Conservation (phyloP, 1,284 basidiomycete genomes). For the Boletus subluridellus region DNA sequence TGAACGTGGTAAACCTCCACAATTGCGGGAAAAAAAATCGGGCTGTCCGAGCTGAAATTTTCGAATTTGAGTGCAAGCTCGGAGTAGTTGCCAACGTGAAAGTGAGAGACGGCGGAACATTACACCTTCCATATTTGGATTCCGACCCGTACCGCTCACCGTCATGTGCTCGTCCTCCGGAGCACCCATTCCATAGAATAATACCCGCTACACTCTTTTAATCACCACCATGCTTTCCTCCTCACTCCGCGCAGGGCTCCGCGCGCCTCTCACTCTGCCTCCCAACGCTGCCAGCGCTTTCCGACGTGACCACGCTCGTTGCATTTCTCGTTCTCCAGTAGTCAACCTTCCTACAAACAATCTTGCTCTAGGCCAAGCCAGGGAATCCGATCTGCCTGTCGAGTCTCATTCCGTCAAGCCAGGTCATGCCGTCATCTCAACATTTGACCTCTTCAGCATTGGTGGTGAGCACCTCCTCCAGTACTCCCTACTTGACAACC, state of each 20-base stretch:
- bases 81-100: too few species aligned
- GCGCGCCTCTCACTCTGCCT: background rate
- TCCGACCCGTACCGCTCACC: background rate
- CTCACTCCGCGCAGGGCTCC: constrained; percentile 4
- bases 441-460: constrained; percentile 92
- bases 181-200: background rate
- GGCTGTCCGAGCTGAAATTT: background rate
- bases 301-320: constrained; percentile 10
- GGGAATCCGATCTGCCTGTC: constrained; percentile 2
- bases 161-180: background rate
- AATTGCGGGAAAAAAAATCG: background rate
- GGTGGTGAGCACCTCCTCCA: constrained; percentile 54
- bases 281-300: background rate
- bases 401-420: constrained; percentile 30
- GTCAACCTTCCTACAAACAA: constrained; percentile 8
- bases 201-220: background rate
- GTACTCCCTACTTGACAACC: background rate
- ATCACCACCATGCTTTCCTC: constrained; percentile 1
- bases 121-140: constrained; percentile 8
- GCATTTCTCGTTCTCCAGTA: constrained; percentile 10
- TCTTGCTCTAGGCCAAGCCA: background rate
- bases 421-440: constrained; percentile 92
- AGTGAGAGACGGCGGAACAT: background rate
- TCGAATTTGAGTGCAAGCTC: background rate
- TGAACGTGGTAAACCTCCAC: background rate